Conservation (phyloP, 108 stramenopile genomes). For the Mayamaea pseudoterrestris region DNA sequence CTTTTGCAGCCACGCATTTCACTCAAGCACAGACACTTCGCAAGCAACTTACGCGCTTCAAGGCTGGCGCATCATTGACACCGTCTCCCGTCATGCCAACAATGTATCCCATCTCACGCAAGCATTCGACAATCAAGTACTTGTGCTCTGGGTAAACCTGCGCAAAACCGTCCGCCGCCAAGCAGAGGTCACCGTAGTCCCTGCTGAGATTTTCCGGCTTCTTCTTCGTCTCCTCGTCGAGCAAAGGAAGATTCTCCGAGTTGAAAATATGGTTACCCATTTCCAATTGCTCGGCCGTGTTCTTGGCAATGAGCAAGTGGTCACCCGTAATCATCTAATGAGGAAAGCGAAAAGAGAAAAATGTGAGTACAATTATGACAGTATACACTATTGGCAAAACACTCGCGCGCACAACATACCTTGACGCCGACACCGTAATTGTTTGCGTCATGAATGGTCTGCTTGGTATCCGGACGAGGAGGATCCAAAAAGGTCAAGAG, state of each 20-base stretch:
- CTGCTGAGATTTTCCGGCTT: conserved; percentile 19
- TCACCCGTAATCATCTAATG: conserved; percentile 55
- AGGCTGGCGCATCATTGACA: conserved; percentile 70
- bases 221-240: conserved; percentile 29
- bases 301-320: conserved; percentile 57
- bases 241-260: conserved; percentile 24
- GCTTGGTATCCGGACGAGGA: conserved; percentile 65
- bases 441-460: conserved; percentile 40
- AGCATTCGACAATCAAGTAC: conserved; percentile 59
- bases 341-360: neutral
- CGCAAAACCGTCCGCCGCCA: conserved; percentile 60
- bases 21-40: too few relatives aligned
- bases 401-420: conserved; percentile 49
- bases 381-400: neutral
- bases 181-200: conserved; percentile 27
- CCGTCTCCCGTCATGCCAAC: conserved; percentile 37
- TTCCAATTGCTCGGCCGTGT: conserved; percentile 47
- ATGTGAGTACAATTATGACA: neutral
- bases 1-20: too few relatives aligned
- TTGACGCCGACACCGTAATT: conserved; percentile 61
- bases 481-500: conserved; percentile 76
- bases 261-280: conserved; percentile 48
- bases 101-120: conserved; percentile 26
- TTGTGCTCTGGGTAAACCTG: conserved; percentile 77
- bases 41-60: too few relatives aligned